Evolutionary conservation across 2,329 filamentous ascomycete species (phyloP), one percentile per base, ranked within the genome.

Genomic region (Pseudocercospora crystallina): DNA sequence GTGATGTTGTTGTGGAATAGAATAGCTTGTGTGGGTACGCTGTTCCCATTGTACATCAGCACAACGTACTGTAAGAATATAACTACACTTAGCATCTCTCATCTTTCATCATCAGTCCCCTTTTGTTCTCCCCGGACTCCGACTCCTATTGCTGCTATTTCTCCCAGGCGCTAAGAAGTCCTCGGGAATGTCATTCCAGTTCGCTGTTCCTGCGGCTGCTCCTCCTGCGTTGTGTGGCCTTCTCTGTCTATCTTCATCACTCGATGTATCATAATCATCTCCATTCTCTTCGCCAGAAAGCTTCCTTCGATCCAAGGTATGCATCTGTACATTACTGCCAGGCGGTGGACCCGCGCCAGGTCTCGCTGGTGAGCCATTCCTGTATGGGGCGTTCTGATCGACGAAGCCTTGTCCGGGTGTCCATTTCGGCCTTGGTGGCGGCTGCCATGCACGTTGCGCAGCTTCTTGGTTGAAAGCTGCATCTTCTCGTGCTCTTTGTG

Each of bases 111-210:
- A 34, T 58, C 51, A 66, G 44, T 66, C 64, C 31, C 63, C 63
- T 53, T 68, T 68, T 47, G 52, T 50, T 59, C 57, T 61, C 57
- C 52, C 61, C 17, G 52, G 58, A 62, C 56, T 67, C 39, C 52
- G 62, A 36, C 61, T 64, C 48, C 65, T 65, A 38, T 57, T 64
- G 11, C 42, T 47, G 34, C 47, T 35, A 30, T 47, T 37, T 33
- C 43, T 54, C 41, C 62, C 58, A 43, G 67, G 64, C 15, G 61
- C 61, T 42, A 70, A 60, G 29, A 75, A 74, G 13, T 74, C 75
- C 5, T 75, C 74, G 11, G 75, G 75, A 4, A 78, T 64, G 51
- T 78, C 75, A 47, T 78, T 78, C 75, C 75, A 77, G 46, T 75
- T 72, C 37, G 62, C 64, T 8, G 68, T 73, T 40, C 41, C 49